Evolutionary conservation across 495 filamentous ascomycete genomes (phyloP), one percentile per base, ranked within the genome.

Genomic region (Hypoxylon fragiforme): DNA sequence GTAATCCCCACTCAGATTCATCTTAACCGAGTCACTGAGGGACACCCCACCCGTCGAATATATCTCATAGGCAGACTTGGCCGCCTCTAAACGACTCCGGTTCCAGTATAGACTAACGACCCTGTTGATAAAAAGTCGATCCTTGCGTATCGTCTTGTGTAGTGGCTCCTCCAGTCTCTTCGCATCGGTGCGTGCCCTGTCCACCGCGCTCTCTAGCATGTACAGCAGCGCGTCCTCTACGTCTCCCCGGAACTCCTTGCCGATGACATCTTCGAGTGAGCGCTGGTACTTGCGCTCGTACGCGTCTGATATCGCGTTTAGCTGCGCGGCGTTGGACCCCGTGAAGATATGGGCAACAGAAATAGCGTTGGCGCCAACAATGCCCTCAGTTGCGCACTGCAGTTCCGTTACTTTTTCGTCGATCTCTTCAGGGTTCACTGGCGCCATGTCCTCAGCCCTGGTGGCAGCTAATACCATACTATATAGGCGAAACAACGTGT

Each of bases 131-230:
- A 92, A 68, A 32, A 82, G 65, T 22, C 82, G 73, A 55, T 92
- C 88, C 69, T 87, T 89, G 1, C 89, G 91, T 0, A 89, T 88
- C 32, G 82, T 57, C 2, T 86, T 87, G n/a, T 76, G 75, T 84
- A 92, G 89, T 13, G 81, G 75, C 3, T 82, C 82, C 62, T 92
- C 87, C 4, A 92, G 68, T 11, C 80, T 64, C 16, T 77, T 76
- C 2, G 89, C 89, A 65, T 92, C 89, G n/a, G 81, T 75, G 71
- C 81, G 79, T 1, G 85, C 84, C 13, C 80, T 81, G 51, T 92
- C 85, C 7, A 77, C 68, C n/a, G 86, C 89, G 1, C 79, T 77
- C 8, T 77, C 75, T 3, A 91, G 70, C 65, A 89, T 85, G 31
- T 80, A 76, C 32, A 86, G 60, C 84, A 35, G 42, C 16, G 47